Conservation (phyloP, 345 rosid genomes). For the Pistacia integerrima region DNA sequence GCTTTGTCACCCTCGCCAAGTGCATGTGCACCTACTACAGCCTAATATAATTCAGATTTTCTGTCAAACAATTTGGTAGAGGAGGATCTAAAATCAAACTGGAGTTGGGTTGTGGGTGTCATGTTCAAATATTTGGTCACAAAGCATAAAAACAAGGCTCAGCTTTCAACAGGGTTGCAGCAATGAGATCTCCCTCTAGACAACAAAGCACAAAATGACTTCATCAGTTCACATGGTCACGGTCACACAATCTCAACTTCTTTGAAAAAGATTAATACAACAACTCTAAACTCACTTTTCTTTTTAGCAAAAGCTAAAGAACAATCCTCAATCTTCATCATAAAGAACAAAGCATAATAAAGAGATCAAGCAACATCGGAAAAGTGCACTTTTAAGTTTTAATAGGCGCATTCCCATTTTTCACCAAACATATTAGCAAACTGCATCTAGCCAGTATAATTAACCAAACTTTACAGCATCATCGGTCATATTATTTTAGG, state of each 20-base stretch:
- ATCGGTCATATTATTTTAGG: slow-evolving; percentile 3
- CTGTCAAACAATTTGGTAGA: no score
- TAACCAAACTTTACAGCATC: background rate
- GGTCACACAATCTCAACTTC: no score
- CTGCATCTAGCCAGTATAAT: background rate
- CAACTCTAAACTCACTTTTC: no score
- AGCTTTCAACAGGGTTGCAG: background rate
- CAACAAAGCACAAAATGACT: background rate
- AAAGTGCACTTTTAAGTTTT: background rate
- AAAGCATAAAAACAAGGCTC: background rate
- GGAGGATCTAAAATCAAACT: background rate
- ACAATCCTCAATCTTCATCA: no score
- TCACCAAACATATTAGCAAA: background rate
- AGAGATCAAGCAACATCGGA: background rate
- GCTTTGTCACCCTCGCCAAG: background rate
- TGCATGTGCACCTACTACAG: no score
- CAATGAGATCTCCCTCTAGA: background rate
- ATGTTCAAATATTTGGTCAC: background rate
- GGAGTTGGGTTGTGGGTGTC: background rate
- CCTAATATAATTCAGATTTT: background rate
- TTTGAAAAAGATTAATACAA: background rate
- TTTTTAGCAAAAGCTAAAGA: no score
- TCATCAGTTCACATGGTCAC: background rate
- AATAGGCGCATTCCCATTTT: background rate
- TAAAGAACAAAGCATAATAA: background rate